Evolutionary conservation across 2,329 filamentous ascomycete genomes (phyloP).

Genomic region (Cladosporium velox): DNA sequence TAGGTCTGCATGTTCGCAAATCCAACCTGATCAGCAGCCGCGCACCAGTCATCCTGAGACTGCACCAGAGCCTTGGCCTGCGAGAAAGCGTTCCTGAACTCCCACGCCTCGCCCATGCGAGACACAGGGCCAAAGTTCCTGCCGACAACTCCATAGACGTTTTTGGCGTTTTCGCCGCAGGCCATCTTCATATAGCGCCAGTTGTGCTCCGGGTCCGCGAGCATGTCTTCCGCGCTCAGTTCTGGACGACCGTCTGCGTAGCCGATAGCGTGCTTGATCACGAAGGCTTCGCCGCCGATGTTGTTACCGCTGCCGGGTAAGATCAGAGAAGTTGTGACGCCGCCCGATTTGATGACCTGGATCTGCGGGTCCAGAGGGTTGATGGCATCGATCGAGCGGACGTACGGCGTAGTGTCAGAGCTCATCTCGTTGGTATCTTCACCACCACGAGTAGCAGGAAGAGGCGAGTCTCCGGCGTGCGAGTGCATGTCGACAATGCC

Average conservation of each 20-base stretch:
- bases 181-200: constrained; percentile 79
- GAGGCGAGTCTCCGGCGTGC: constrained; percentile 61
- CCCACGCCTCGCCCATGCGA: constrained; percentile 68
- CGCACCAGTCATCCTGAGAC: constrained; percentile 69
- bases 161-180: constrained; percentile 56
- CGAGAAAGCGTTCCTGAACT: constrained; percentile 68
- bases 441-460: constrained; percentile 58
- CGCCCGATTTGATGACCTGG: constrained; percentile 69
- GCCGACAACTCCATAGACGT: constrained; percentile 59
- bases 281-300: constrained; percentile 70
- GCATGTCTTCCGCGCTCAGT: constrained; percentile 63
- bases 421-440: constrained; percentile 66
- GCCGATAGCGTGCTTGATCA: constrained; percentile 68
- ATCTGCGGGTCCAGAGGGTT: constrained; percentile 66
- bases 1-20: constrained; percentile 57
- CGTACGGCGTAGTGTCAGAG: constrained; percentile 66
- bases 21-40: constrained; percentile 54
- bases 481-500: constrained; percentile 74
- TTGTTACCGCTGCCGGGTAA: constrained; percentile 70
- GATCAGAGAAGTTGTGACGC: constrained; percentile 69
- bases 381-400: constrained; percentile 66
- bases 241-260: constrained; percentile 61
- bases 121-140: constrained; percentile 58
- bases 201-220: constrained; percentile 65
- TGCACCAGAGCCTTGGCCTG: constrained; percentile 59